These are phyloP conservation scores for Cardamine resedifolia DNA, from an alignment of 345 rosid genomes.

Conservation along the genomic window DNA sequence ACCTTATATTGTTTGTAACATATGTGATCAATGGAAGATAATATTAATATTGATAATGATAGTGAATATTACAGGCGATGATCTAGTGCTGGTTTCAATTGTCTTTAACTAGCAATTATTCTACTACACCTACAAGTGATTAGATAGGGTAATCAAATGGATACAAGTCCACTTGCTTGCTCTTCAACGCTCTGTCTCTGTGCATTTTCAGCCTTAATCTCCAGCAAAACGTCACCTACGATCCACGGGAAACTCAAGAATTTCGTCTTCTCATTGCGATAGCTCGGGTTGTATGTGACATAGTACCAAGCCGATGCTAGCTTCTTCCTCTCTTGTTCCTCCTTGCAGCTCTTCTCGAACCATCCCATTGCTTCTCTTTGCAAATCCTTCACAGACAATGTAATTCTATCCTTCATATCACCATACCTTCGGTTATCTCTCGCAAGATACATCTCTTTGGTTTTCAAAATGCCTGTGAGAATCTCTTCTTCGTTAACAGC, in stretches of 20 bases:
- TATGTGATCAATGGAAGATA: not conserved
- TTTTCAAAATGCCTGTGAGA: constrained; percentile 72
- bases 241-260: constrained; percentile 90
- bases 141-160: not conserved
- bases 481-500: constrained; percentile 78
- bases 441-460: constrained; percentile 57
- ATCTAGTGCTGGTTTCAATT: not conserved
- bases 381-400: constrained; percentile 51
- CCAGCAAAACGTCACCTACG: constrained; percentile 58
- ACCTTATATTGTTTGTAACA: not conserved
- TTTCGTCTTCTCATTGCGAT: constrained; percentile 34
- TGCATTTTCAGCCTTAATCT: constrained; percentile 48
- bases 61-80: not conserved
- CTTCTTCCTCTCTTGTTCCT: constrained; percentile 37
- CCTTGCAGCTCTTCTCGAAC: constrained; percentile 61
- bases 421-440: constrained; percentile 75
- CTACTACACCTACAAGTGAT: not conserved
- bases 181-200: not conserved
- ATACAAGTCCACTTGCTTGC: not conserved
- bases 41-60: not conserved
- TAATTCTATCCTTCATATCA: constrained; percentile 76
- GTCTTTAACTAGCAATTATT: not conserved
- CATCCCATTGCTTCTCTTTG: constrained; percentile 65
- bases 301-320: constrained; percentile 94
- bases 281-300: constrained; percentile 62